phyloP scores from a whole-genome alignment of 192 early-diverging fungal species.

The Gryganskiella cystojenkinii region DNA sequence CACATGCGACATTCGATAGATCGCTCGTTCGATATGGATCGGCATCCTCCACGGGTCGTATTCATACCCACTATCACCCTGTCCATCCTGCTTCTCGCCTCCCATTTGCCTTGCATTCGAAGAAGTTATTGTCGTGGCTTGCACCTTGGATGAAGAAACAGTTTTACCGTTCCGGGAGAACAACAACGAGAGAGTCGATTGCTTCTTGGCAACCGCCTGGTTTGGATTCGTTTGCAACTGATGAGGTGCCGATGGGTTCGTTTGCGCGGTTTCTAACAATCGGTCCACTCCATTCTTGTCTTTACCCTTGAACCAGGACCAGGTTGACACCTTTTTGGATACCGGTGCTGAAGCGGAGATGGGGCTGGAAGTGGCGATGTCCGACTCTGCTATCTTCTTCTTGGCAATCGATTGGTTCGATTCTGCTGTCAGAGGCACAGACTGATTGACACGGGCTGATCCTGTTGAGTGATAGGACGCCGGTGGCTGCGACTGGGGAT shows the following conservation, averaged over 20 bases:
- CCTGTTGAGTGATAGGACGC: background rate
- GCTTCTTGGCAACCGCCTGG: constrained; percentile 19
- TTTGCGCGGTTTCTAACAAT: too few species aligned
- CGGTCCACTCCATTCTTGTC: too few species aligned
- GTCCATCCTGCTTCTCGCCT: background rate
- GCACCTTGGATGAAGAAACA: constrained; percentile 17
- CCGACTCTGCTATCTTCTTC: too few species aligned
- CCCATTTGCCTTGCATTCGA: background rate
- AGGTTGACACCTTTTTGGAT: too few species aligned
- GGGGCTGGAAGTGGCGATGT: too few species aligned
- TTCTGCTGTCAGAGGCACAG: background rate
- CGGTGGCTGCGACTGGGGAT: constrained; percentile 5
- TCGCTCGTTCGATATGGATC: constrained; percentile 79
- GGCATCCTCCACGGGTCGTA: constrained; percentile 68
- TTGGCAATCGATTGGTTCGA: background rate
- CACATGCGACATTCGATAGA: constrained; percentile 76
- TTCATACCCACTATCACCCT: constrained; percentile 47
- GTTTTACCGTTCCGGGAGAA: constrained; percentile 49
- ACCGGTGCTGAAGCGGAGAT: too few species aligned
- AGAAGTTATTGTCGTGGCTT: constrained; percentile 7
- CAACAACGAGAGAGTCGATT: constrained; percentile 35
- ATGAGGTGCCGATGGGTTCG: background rate
- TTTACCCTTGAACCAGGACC: too few species aligned
- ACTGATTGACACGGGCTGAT: background rate
- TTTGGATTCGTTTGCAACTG: background rate